phyloP scores from a whole-genome alignment of 768 basidiomycete species.

The Rhodotorula toruloides region DNA sequence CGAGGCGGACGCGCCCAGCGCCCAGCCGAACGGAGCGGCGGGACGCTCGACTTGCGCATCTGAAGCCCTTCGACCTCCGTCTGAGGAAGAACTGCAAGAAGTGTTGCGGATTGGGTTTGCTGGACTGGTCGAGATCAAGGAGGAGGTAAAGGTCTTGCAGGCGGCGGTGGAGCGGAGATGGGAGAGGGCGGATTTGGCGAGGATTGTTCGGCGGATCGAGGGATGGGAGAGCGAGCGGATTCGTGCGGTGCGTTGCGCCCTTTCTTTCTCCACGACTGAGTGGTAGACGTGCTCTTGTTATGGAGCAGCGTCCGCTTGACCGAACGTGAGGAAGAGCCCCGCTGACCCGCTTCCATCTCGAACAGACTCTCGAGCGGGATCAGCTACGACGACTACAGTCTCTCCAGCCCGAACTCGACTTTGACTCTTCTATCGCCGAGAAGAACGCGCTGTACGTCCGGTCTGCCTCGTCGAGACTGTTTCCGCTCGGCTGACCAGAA shows the following conservation, averaged over 20 bases:
- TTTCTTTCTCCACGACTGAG: neutral
- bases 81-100: constrained; percentile 21
- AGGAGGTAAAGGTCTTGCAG: neutral
- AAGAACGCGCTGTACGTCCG: constrained; percentile 15
- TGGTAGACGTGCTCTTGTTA: too few species aligned
- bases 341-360: neutral
- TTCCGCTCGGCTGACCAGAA: neutral
- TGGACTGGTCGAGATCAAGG: constrained; percentile 28
- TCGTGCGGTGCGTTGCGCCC: constrained; percentile 13
- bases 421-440: constrained; percentile 5
- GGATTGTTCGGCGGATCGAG: constrained; percentile 15
- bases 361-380: constrained; percentile 29
- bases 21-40: neutral
- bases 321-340: fast-evolving
- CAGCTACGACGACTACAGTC: constrained; percentile 19
- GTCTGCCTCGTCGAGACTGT: neutral
- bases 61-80: constrained; percentile 14
- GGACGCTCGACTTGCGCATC: constrained; percentile 6
- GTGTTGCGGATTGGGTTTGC: constrained; percentile 25
- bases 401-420: constrained; percentile 9
- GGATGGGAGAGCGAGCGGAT: constrained; percentile 23
- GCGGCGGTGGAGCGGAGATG: neutral
- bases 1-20: neutral
- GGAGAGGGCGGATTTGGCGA: neutral
- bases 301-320: neutral